Base-by-base conservation (phyloP, 345 rosid species). In the Hirschfeldia incana region DNA sequence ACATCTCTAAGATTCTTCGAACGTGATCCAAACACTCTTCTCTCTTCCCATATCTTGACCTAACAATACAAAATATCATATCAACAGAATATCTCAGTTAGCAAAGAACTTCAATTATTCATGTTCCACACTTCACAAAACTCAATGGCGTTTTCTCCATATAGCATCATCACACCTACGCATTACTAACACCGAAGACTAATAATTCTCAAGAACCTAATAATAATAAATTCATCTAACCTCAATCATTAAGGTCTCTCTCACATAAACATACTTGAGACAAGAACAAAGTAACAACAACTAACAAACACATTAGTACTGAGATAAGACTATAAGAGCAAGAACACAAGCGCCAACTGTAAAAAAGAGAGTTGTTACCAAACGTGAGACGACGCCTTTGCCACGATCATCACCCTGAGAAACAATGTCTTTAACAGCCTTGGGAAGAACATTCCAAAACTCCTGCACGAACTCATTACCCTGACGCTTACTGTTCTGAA, bases 11-110 rank as follows among this genome's bases (percentile, higher is more conserved):
- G 85, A 65, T 87, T 86, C 78, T 69, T 83, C 13, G 90, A 89
- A 66, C 82, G 91, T 4, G 97, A 91, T 33, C 98, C 97, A 67
- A 92, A 94, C n/a, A 92, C 97, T 83, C 88, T 88, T 78, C 97
- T 85, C 58, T 94, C 97, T 86, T 92, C 97, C 98, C 98, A 94
- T 84, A 94, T 92, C 70, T 76, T 85, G 46, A 94, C 92, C 98
- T 94, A 70, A 70, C 32, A 32, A 3, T 92, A 69, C 32, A 28
- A 3, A 28, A 3, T 32, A 70, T 28, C 64, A 53, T 2, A 21
- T 42, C 42, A 64, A 67, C 17, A 65, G 2, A 26, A 44, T 62
- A 46, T 12, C 53, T 10, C 51, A 42, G 10, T 42, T 42, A 42
- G 44, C 44, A 37, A 11, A 42, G 4, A 42, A 55, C 29, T 34